Conservation (phyloP, 257 asterid species). For the Salvia rosmarinus region DNA sequence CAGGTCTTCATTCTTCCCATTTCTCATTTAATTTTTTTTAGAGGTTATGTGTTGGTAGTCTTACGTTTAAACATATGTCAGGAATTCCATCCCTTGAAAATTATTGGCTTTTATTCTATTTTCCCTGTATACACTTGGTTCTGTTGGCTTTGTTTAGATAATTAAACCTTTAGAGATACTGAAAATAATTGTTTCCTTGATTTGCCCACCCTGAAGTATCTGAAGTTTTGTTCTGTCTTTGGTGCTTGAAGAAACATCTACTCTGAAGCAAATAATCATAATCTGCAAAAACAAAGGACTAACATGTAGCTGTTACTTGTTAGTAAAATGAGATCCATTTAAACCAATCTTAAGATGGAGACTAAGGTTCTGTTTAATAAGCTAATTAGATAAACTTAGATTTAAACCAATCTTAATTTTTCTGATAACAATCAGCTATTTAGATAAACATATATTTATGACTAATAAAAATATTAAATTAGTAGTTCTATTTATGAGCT, state of each 20-base stretch:
- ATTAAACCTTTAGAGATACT: neutral
- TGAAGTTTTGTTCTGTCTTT: constrained; percentile 15
- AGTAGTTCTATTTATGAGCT: too few species aligned
- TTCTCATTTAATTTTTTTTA: constrained; percentile 7
- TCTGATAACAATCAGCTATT: too few species aligned
- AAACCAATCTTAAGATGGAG: neutral
- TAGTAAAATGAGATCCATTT: neutral
- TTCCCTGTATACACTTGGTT: neutral
- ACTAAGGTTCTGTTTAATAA: neutral
- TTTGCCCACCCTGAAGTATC: neutral
- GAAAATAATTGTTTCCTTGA: constrained; percentile 16
- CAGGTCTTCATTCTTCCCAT: constrained; percentile 20
- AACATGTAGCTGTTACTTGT: neutral
- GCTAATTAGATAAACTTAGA: too few species aligned
- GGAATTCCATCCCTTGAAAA: neutral
- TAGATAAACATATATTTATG: too few species aligned
- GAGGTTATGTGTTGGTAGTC: constrained; percentile 15
- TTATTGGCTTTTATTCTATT: neutral
- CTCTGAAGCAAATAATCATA: constrained; percentile 7
- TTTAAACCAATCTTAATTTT: too few species aligned
- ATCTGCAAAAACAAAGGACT: neutral
- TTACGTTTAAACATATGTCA: constrained; percentile 21
- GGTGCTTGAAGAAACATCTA: constrained; percentile 1
- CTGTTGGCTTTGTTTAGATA: constrained; percentile 1
- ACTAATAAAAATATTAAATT: too few species aligned